Base-by-base conservation (phyloP, 2,329 filamentous ascomycete genomes). In the Thelonectria rubi region DNA sequence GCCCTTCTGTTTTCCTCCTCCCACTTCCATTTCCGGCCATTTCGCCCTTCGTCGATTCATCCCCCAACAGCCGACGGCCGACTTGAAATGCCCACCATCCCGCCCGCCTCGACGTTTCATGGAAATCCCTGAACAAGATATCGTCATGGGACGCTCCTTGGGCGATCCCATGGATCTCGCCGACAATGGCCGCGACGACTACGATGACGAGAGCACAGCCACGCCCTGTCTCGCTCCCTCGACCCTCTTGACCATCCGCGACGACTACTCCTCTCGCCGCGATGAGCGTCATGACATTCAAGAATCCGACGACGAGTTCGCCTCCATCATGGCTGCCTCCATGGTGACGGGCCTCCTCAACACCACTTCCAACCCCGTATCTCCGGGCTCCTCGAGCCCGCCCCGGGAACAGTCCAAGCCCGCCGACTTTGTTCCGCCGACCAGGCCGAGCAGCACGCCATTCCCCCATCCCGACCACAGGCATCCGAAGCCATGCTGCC, bases 401-500 rank as follows among this genome's bases (percentile, higher is more conserved):
- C 81, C 81, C 21, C 76, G 82, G 50, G 79, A 83, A 40, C 82
- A 81, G 60, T 72, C 75, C 58, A 83, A 82, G 59, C 72, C 81
- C 37, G 55, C 68, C 30, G 66, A 69, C n/a, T 74, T 76, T 60
- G 69, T 77, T 9, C 76, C 75, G 15, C 75, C 75, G 4, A 73
- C 72, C 6, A 80, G 85, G 53, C 85, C 85, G 17, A 87, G 84
- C 71, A 87, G 85, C 75, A 88, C 85, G 2, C 85, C 85, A 1
- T 88, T 87, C 58, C 83, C 84, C 4, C 82, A 85, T 59, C 82
- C 81, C 51, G 84, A 86, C 51, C 80, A 80, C 55, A 80, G 82
- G 49, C 69, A 67, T 56, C 63, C 72, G 24, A 71, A 71, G 26
- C 65, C 72, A 50, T 75, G 69, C 62, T 73, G 67, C 54, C 62